phyloP scores from a whole-genome alignment of 768 basidiomycete genomes.

The Trametes cinnabarina region DNA sequence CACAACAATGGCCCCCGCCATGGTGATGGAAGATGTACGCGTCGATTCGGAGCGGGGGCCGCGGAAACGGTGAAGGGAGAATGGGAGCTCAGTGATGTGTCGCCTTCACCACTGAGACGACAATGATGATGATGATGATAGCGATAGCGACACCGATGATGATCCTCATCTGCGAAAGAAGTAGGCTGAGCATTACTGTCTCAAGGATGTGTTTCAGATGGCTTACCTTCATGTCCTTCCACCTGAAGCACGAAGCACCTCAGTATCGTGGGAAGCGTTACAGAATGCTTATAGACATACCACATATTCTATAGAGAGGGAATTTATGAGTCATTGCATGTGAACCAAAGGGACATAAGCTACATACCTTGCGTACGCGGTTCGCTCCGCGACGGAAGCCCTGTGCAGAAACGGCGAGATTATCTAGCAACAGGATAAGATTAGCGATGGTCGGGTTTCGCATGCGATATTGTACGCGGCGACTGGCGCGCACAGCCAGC shows the following conservation, averaged over 20 bases:
- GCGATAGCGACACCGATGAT: constrained; percentile 89
- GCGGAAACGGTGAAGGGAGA: constrained; percentile 2
- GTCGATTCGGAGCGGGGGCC: constrained; percentile 17
- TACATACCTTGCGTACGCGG: constrained; percentile 88
- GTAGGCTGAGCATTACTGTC: constrained; percentile 10
- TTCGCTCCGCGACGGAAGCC: constrained; percentile 97
- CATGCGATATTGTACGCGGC: constrained; percentile 5
- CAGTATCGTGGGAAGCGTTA: background rate
- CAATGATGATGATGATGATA: constrained; percentile 92
- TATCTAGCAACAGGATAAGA: constrained; percentile 53
- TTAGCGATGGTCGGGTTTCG: background rate
- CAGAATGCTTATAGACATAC: constrained; percentile 37
- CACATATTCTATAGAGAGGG: constrained; percentile 74
- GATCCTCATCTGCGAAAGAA: constrained; percentile 76
- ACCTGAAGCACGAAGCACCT: constrained; percentile 46
- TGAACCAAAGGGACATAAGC: background rate
- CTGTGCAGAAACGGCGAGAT: constrained; percentile 96
- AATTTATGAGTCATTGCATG: background rate
- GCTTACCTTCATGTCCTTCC: constrained; percentile 96
- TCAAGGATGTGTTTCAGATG: background rate
- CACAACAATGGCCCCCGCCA: constrained; percentile 30
- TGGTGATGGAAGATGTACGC: constrained; percentile 16
- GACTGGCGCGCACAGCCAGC: background rate
- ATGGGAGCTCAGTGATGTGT: constrained; percentile 36
- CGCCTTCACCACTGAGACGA: constrained; percentile 91